phyloP scores from a whole-genome alignment of 106 monocot genomes.

The Iris macrosiphon region DNA sequence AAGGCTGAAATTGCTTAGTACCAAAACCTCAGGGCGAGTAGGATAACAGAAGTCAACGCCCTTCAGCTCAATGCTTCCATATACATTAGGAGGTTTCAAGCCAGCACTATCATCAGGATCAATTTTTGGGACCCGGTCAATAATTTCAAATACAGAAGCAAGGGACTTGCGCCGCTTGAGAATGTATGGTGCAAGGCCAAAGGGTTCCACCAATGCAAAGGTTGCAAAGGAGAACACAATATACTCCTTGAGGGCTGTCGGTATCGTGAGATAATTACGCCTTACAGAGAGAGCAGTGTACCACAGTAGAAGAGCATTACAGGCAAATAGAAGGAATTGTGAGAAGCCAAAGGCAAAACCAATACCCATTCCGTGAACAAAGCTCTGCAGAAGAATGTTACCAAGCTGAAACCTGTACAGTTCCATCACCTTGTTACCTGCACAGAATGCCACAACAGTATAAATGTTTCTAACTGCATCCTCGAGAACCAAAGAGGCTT shows the following conservation, averaged over 20 bases:
- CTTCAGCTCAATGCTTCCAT: slow-evolving; percentile 79
- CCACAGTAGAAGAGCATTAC: slow-evolving; percentile 87
- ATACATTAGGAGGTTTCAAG: slow-evolving; percentile 77
- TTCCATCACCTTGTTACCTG: slow-evolving; percentile 92
- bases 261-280: slow-evolving; percentile 21
- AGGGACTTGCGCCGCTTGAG: slow-evolving; percentile 73
- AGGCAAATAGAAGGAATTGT: slow-evolving; percentile 89
- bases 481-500: slow-evolving; percentile 91
- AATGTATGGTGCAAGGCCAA: slow-evolving; percentile 91
- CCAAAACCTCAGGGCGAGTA: slow-evolving; percentile 56
- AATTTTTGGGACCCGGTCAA: slow-evolving; percentile 75
- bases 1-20: slow-evolving; percentile 85
- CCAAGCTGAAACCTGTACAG: slow-evolving; percentile 62
- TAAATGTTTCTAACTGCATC: slow-evolving; percentile 97
- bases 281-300: slow-evolving; percentile 59
- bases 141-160: slow-evolving; percentile 82
- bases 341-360: slow-evolving; percentile 94
- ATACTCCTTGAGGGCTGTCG: slow-evolving; percentile 72
- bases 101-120: slow-evolving; percentile 85
- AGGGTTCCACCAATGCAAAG: slow-evolving; percentile 92
- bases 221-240: slow-evolving; percentile 91
- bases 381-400: slow-evolving; percentile 59
- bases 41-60: slow-evolving; percentile 84
- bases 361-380: slow-evolving; percentile 66
- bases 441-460: slow-evolving; percentile 88